Percentiles rank a stretch among this genome's conserved stretches.
These are phyloP conservation scores for Wickerhamiella cacticola DNA, from an alignment of 805 yeast species.

Conservation along the genomic window DNA sequence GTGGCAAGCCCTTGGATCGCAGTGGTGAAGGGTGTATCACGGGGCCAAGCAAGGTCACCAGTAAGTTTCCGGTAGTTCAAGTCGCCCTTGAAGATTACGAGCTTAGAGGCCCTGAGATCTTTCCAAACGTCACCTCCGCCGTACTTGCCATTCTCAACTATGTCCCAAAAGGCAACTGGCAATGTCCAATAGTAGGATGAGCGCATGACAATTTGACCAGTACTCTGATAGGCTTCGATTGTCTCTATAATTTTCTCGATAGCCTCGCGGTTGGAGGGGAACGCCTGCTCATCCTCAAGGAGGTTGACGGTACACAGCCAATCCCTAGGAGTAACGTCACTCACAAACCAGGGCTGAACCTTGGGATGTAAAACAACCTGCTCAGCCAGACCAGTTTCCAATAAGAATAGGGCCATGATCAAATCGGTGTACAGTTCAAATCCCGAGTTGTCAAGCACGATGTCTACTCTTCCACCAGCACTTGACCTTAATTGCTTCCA, in stretches of 20 bases:
- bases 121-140: slow-evolving; percentile 52
- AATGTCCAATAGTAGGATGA: slow-evolving; percentile 82
- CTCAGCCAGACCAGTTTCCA: slow-evolving; percentile 56
- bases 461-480: slow-evolving; percentile 47
- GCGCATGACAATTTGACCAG: slow-evolving; percentile 40
- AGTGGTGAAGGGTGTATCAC: slow-evolving; percentile 55
- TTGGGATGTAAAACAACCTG: slow-evolving; percentile 75
- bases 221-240: slow-evolving; percentile 34
- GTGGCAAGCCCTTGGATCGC: slow-evolving; percentile 61
- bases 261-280: slow-evolving; percentile 37
- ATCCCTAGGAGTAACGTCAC: slow-evolving; percentile 86
- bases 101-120: slow-evolving; percentile 45
- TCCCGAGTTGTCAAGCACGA: slow-evolving; percentile 87
- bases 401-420: slow-evolving; percentile 47
- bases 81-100: slow-evolving; percentile 86
- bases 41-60: slow-evolving; percentile 81
- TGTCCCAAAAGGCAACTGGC: slow-evolving; percentile 60
- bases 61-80: slow-evolving; percentile 89
- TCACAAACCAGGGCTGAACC: slow-evolving; percentile 92
- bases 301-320: slow-evolving; percentile 47
- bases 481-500: slow-evolving; percentile 36
- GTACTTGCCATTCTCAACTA: slow-evolving; percentile 39
- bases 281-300: slow-evolving; percentile 40
- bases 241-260: slow-evolving; percentile 38
- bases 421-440: slow-evolving; percentile 89